Evolutionary conservation across 768 basidiomycete genomes (phyloP).

Genomic region (Serpula lacrymans): DNA sequence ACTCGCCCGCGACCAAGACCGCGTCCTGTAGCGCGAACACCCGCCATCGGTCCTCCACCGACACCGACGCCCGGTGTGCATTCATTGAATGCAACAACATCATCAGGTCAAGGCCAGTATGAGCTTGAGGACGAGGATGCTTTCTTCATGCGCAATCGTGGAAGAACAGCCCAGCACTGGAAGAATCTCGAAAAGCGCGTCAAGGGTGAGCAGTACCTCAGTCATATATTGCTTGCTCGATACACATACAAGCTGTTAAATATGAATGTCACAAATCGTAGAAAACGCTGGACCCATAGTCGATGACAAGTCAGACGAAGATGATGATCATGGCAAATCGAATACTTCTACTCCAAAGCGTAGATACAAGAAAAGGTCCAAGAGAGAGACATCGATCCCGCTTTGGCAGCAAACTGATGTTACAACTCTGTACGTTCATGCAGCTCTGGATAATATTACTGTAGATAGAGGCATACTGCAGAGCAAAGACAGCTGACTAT

Average conservation of each 20-base stretch:
- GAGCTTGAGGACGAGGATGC: slow-evolving; percentile 58
- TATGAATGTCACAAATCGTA: too few species aligned
- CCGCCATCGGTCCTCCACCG: slow-evolving; percentile 5
- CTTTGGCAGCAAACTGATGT: slow-evolving; percentile 43
- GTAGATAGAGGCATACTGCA: not conserved
- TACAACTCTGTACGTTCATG: slow-evolving; percentile 37
- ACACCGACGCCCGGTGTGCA: slow-evolving; percentile 11
- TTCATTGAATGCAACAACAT: slow-evolving; percentile 2
- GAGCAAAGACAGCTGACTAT: too few species aligned
- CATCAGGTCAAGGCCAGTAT: slow-evolving; percentile 9
- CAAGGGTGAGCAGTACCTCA: slow-evolving; percentile 46
- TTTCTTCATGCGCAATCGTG: slow-evolving; percentile 65
- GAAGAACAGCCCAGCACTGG: slow-evolving; percentile 56
- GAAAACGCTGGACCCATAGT: too few species aligned
- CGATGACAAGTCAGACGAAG: slow-evolving; percentile 14
- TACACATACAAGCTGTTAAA: too few species aligned
- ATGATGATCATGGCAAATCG: slow-evolving; percentile 19
- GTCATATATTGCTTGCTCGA: too few species aligned
- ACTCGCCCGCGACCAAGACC: slow-evolving; percentile 52
- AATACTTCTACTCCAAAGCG: slow-evolving; percentile 29
- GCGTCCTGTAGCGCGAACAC: slow-evolving; percentile 36
- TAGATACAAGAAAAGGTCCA: slow-evolving; percentile 36
- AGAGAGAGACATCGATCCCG: slow-evolving; percentile 27
- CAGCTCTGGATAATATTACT: slow-evolving; percentile 1
- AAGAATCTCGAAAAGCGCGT: slow-evolving; percentile 52